Evolutionary conservation across 768 basidiomycete genomes (phyloP), one percentile per base, ranked within the genome.

Genomic region (Phanerochaete carnosa): DNA sequence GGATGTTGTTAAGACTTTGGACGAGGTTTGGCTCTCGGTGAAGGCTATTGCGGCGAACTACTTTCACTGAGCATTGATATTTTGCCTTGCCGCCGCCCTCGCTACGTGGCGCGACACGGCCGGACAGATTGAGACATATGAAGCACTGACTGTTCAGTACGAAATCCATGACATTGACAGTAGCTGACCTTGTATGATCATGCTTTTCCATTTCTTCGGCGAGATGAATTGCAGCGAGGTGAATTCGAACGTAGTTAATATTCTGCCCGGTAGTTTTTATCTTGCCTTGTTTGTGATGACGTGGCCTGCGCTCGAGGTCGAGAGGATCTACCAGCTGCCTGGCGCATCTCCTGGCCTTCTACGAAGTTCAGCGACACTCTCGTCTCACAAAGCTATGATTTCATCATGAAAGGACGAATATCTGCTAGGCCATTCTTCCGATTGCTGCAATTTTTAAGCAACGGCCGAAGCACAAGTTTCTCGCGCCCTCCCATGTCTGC

Each of bases 1-100:
- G n/a, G 64, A 62, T 16, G 58, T 67, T 16, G 30, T 65, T 30
- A 46, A 61, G 33, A 62, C 51, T 13, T 45, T 67, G 39, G 66
- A 67, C 26, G 66, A 67, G 22, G 45, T 22, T 47, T 67, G 66
- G 66, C 6, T 30, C 22, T 56, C 53, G 4, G 66, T 67, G 19
- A 60, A 66, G 58, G 32, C 46, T 0, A 50, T 33, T 26, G 58
- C 62, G 25, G 52, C 58, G 23, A 58, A 65, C 61, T 65, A 64
- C 28, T 66, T 26, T 26, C 62, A 63, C 28, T 61, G 22, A 22
- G 15, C 43, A 9, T 45, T 45, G 15, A 15, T 22, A 22, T 45
- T 45, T 15, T 15, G 3, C 43, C 22, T 16, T 45, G 43, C 43
- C 22, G 15, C 22, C 43, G 9, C 16, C 4, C 22, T 22, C 43